Evolutionary conservation across 1,284 basidiomycete species (phyloP).

Genomic region (Ustilago trichophora): DNA sequence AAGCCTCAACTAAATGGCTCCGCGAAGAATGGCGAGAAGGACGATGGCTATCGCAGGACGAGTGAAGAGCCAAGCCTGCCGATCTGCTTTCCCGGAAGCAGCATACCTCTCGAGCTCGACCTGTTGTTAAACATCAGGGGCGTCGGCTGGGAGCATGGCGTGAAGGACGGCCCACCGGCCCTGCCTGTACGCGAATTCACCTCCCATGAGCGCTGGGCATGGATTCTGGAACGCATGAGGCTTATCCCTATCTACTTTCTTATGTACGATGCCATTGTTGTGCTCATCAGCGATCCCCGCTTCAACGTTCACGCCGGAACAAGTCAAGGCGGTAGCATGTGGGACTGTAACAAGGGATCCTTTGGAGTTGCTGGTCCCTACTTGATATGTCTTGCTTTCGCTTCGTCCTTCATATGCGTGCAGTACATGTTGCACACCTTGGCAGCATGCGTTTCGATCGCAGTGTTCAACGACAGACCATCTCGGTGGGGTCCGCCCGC

Average conservation of each 20-base stretch:
- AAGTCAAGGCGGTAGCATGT: slow-evolving; percentile 14
- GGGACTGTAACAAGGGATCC: slow-evolving; percentile 8
- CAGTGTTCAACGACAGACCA: slow-evolving; percentile 7
- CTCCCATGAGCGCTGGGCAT: slow-evolving; percentile 1
- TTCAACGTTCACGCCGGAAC: slow-evolving; percentile 17
- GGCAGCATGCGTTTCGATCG: slow-evolving; percentile 1
- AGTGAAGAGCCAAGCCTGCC: slow-evolving; percentile 6
- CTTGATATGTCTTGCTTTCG: slow-evolving; percentile 13
- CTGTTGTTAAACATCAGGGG: slow-evolving; percentile 36
- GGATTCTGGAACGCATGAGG: slow-evolving; percentile 10
- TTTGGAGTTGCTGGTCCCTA: slow-evolving; percentile 27
- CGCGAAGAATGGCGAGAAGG: background rate
- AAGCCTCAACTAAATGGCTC: no score
- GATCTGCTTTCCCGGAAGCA: slow-evolving; percentile 26
- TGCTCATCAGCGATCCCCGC: slow-evolving; percentile 19
- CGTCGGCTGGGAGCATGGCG: slow-evolving; percentile 44
- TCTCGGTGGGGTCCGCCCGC: slow-evolving; percentile 31
- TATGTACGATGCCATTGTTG: slow-evolving; percentile 16
- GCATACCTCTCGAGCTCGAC: slow-evolving; percentile 32
- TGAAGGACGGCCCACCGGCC: slow-evolving; percentile 17
- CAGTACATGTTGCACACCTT: slow-evolving; percentile 9
- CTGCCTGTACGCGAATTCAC: slow-evolving; percentile 14
- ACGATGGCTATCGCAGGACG: background rate
- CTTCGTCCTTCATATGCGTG: slow-evolving; percentile 2
- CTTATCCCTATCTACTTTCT: slow-evolving; percentile 7